Conservation (phyloP, 2,329 filamentous ascomycete species). For the Fusarium beomiforme region DNA sequence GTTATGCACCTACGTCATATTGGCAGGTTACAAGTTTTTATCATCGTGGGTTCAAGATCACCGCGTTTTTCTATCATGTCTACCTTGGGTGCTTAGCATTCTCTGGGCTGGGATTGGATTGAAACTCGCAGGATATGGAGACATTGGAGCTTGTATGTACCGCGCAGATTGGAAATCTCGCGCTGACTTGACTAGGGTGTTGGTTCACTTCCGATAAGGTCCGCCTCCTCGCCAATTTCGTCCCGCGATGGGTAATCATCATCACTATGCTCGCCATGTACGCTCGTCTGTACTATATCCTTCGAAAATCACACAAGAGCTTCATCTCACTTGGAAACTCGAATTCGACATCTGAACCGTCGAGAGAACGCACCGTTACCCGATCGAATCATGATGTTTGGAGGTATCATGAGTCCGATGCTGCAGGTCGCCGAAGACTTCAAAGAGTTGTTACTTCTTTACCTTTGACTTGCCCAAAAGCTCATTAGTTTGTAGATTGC, state of each 20-base stretch:
- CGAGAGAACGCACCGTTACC: background rate
- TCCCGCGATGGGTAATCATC: background rate
- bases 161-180: accelerated
- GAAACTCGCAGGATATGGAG: background rate
- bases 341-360: background rate
- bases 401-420: background rate
- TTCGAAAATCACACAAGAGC: background rate
- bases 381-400: background rate
- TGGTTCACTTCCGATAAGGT: background rate
- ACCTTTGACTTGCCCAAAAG: too few species aligned
- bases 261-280: background rate
- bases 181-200: background rate
- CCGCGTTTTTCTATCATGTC: background rate
- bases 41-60: background rate
- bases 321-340: background rate
- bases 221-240: background rate
- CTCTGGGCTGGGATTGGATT: background rate
- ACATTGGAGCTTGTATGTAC: background rate
- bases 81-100: background rate
- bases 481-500: background rate
- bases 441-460: background rate
- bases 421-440: background rate
- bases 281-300: background rate
- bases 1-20: background rate
- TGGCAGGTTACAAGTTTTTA: background rate